These are phyloP conservation scores for Dipodascus albidus DNA, from an alignment of 805 yeast species.

Conservation along the genomic window DNA sequence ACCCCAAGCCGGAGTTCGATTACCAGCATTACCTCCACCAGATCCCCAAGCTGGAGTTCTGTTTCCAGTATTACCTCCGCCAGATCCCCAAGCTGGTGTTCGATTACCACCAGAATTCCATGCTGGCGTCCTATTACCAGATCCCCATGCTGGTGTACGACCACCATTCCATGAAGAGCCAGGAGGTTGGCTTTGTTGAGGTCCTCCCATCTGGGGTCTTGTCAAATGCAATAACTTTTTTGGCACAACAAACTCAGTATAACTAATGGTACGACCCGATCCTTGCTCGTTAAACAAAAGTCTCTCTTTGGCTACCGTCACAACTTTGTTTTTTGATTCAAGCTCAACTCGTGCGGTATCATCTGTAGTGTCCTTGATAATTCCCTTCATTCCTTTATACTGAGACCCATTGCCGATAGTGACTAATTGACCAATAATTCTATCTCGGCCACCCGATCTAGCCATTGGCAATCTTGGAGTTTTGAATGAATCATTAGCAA, in stretches of 20 bases:
- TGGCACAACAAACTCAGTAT: constrained; percentile 21
- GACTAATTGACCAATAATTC: constrained; percentile 71
- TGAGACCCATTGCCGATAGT: constrained; percentile 80
- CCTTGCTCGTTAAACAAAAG: constrained; percentile 63
- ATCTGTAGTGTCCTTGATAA: constrained; percentile 88
- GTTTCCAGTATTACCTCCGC: constrained; percentile 26
- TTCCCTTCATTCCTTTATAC: constrained; percentile 89
- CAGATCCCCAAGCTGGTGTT: constrained; percentile 6
- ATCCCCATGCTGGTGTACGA: constrained; percentile 35
- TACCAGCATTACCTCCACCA: constrained; percentile 36
- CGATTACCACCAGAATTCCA: constrained; percentile 16
- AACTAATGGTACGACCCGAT: constrained; percentile 22
- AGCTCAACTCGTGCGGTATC: constrained; percentile 84
- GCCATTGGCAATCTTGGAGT: constrained; percentile 48
- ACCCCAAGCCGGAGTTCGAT: constrained; percentile 26
- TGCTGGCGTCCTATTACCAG: constrained; percentile 14
- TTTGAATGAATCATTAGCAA: constrained; percentile 42
- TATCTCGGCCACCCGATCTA: constrained; percentile 66
- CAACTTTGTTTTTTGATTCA: constrained; percentile 82
- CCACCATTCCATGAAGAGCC: constrained; percentile 31
- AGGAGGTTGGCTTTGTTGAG: constrained; percentile 15
- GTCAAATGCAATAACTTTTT: constrained; percentile 24
- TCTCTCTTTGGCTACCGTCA: constrained; percentile 71
- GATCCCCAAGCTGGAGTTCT: constrained; percentile 33
- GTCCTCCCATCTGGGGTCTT: constrained; percentile 10